Percentiles rank a stretch among this genome's conserved stretches.
These are phyloP conservation scores for Oehlia diaphana DNA, from an alignment of 192 early-diverging fungal species.

Conservation along the genomic window DNA sequence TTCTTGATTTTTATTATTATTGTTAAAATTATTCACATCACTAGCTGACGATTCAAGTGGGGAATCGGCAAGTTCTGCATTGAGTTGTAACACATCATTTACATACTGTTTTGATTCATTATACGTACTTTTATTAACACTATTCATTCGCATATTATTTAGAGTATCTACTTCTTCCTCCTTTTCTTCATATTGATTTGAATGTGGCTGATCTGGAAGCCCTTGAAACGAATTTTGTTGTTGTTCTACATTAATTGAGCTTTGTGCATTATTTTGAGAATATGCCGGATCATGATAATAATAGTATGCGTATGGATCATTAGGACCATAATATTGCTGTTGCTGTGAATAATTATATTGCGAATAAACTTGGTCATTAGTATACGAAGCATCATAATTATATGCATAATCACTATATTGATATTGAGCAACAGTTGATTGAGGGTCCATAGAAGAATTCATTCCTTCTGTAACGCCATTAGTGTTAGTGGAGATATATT, in stretches of 20 bases:
- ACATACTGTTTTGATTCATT: not conserved
- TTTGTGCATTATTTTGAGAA: not conserved
- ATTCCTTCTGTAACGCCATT: not conserved
- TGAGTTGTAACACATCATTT: not conserved
- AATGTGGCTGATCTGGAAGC: not conserved
- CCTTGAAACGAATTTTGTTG: not conserved
- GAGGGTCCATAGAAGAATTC: not conserved
- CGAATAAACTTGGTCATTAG: constrained; percentile 21
- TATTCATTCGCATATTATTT: too few relatives aligned
- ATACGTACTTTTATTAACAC: not conserved
- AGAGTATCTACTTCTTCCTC: not conserved
- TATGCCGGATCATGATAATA: not conserved
- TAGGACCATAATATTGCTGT: constrained; percentile 23
- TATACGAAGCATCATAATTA: not conserved
- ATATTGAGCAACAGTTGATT: not conserved
- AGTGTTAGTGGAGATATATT: not conserved
- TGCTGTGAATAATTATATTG: constrained; percentile 26
- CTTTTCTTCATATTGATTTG: not conserved
- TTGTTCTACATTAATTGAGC: not conserved
- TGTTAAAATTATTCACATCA: not conserved
- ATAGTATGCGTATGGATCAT: constrained; percentile 19
- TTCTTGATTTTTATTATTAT: not conserved
- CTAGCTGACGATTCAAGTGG: not conserved
- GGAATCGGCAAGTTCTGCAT: too few relatives aligned
- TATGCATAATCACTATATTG: not conserved